Evolutionary conservation across 2,329 filamentous ascomycete genomes (phyloP), one percentile per base, ranked within the genome.

Genomic region (Ceratocystis alfenasii): DNA sequence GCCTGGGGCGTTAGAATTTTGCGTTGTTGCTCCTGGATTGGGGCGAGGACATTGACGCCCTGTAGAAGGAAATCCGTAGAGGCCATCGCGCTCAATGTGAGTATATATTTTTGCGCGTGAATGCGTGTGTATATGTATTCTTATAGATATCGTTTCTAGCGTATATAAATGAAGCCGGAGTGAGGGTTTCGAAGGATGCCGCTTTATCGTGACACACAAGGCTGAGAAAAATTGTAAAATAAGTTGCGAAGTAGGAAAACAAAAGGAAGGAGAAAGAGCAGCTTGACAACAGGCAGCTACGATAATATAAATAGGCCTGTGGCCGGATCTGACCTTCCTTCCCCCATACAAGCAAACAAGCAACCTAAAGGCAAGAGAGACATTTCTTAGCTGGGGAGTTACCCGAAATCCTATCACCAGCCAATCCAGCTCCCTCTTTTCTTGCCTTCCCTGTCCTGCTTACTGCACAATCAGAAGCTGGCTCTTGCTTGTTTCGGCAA

Each of bases 1-100:
- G 93, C 93, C 70, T 95, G 84, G 72, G 91, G 93, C 69, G 86
- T 96, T 70, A 97, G 84, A 75, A 99, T 95, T 82, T 95, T 93
- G 79, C 85, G 86, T 76, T 92, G 87, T 71, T 87, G 80, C 68
- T 93, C 85, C 73, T 85, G 86, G 74, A 97, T 79, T 69, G 83
- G 77, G 73, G 90, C 93, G 72, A 90, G 86, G 81, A 97, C 84
- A 77, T 86, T 85, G 74, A 96, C 92, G 77, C 91, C 91, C 76
- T 91, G 86, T 71, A 96, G 87, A 74, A 95, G 88, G 70, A 82
- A 78, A 66, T 95, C 88, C 73, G 83, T 83, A 70, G 82, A 80
- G 70, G 85, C 81, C 87, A 90, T 91, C 5, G 57, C 46, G 30
- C 25, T 66, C 22, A 22, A n/a, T 12, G n/a, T 20, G 20, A 12